Conservation (phyloP, 768 basidiomycete genomes). For the Macrolepiota dolichaula region DNA sequence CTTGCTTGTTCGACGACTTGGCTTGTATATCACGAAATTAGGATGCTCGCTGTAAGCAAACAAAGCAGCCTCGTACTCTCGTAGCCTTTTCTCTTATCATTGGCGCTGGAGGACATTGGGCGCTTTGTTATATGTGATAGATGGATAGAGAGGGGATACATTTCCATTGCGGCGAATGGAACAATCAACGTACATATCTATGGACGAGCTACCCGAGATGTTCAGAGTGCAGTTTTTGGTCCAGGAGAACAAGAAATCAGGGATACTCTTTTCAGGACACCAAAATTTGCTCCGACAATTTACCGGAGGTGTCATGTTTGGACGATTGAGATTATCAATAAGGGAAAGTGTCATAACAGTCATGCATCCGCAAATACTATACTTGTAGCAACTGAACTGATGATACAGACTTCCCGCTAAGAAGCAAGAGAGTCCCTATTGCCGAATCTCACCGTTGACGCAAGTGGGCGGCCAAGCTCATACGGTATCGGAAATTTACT, state of each 20-base stretch:
- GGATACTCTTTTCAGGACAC: background rate
- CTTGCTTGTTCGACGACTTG: background rate
- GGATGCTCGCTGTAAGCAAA: background rate
- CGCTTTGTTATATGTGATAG: no score
- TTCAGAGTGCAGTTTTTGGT: background rate
- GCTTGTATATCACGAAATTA: background rate
- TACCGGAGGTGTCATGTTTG: background rate
- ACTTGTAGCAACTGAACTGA: no score
- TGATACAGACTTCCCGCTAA: no score
- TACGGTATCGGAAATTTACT: no score
- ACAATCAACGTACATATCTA: background rate
- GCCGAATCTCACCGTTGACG: no score
- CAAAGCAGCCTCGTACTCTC: background rate
- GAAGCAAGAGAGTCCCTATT: no score
- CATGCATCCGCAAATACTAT: no score
- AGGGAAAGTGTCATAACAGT: no score
- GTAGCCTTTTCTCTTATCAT: background rate
- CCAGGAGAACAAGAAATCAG: background rate
- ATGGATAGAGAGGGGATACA: slow-evolving; percentile 3
- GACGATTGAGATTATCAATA: no score
- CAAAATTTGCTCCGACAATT: background rate
- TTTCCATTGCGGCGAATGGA: slow-evolving; percentile 8
- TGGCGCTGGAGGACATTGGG: background rate
- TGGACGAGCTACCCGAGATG: background rate
- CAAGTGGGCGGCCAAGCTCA: no score